Base-by-base conservation (phyloP, 2,329 filamentous ascomycete species). In the Trichoderma afroharzianum region DNA sequence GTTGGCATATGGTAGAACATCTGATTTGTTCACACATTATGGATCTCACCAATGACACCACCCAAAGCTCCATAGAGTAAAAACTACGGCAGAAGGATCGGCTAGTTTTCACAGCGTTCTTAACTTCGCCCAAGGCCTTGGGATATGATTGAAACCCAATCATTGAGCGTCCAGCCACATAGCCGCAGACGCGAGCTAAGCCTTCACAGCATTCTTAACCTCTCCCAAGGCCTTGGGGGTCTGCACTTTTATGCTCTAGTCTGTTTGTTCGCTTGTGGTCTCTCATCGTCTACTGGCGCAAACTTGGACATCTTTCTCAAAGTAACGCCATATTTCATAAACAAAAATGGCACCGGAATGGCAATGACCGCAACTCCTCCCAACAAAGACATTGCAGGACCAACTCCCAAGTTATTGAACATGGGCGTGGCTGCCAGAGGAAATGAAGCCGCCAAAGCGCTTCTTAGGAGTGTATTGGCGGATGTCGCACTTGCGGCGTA, bases 401-500 rank as follows among this genome's bases (percentile, higher is more conserved):
- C 63, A 0, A 57, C 47, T 21, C 63, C 63, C n/a, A 66, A 6
- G 28, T 9, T 55, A 7, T 66, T 14, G 15, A 55, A 66, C 47
- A 66, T 55, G 7, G 47, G 63, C 2, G 28, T 36, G 0, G 87
- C 90, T 47, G 85, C 86, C 3, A 92, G 80, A 0, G 90, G 90
- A 1, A 91, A 82, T 3, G 88, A 81, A 0, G 87, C 88, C 9
- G 88, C 90, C 24, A 88, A 82, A 0, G 89, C 79, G 0, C 82
- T 85, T 2, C 90, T 81, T 6, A 89, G 79, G 2, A 92, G 85
- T 0, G 90, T 90, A 73, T 86, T 91, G 1, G 90, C 89, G 0
- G 90, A 90, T 6, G 91, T 86, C 1, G 89, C 91, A 3, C 84
- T 86, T 15, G 91, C 90, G 0, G 88, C 88, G 73, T 90, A 88